Evolutionary conservation across 352 stramenopile species (phyloP).

Genomic region (Phytophthora rubi): DNA sequence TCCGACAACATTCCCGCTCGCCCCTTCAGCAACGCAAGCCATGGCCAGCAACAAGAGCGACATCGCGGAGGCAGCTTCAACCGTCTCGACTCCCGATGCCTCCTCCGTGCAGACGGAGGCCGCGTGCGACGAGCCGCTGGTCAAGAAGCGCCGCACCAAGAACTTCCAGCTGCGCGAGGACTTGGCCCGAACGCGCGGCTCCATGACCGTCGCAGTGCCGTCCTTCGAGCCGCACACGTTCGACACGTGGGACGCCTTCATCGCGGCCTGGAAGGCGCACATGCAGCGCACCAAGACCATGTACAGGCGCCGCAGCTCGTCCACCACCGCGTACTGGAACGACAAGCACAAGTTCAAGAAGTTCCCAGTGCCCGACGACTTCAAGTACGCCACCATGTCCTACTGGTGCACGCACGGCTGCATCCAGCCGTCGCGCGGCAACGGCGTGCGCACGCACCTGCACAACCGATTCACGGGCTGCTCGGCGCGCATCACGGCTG

Average conservation of each 20-base stretch:
- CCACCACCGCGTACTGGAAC: conserved; percentile 78
- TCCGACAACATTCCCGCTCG: conserved; percentile 10
- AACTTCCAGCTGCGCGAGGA: conserved; percentile 84
- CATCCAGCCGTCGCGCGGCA: conserved; percentile 75
- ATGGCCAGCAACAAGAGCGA: conserved; percentile 26
- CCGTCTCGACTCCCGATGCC: background rate
- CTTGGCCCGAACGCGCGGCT: conserved; percentile 59
- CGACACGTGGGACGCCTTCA: conserved; percentile 71
- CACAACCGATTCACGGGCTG: conserved; percentile 85
- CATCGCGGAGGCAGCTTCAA: conserved; percentile 18
- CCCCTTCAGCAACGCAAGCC: conserved; percentile 24
- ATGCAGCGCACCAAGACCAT: conserved; percentile 78
- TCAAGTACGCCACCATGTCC: conserved; percentile 84
- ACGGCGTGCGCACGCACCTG: conserved; percentile 74
- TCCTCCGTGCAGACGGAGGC: conserved; percentile 2
- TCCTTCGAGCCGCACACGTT: conserved; percentile 66
- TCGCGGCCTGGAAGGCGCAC: conserved; percentile 67
- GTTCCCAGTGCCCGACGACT: conserved; percentile 66
- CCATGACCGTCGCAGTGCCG: conserved; percentile 49
- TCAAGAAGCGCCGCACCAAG: conserved; percentile 86
- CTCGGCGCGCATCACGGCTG: conserved; percentile 70
- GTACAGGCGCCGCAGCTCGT: conserved; percentile 75
- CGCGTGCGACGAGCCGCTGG: conserved; percentile 30
- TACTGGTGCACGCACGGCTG: conserved; percentile 89
- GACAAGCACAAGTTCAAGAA: conserved; percentile 80